Conservation (phyloP, 1,139 yeast genomes). For the Meyerozyma carpophila region DNA sequence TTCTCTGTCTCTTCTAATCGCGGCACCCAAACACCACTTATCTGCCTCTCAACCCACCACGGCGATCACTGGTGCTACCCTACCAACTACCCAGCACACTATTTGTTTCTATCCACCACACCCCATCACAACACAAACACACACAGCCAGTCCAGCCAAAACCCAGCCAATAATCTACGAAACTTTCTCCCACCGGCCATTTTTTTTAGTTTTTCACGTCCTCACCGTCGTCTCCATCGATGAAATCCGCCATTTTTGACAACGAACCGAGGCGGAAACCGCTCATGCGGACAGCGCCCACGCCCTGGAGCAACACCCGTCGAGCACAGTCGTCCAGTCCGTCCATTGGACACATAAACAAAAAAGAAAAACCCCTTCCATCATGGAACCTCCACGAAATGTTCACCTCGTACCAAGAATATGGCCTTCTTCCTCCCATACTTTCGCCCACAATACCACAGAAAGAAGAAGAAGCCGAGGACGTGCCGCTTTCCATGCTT, state of each 20-base stretch:
- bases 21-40: background rate
- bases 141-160: no score
- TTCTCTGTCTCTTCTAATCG: background rate
- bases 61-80: no score
- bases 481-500: constrained; percentile 25
- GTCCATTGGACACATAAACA: constrained; percentile 6
- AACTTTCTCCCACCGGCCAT: no score
- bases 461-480: constrained; percentile 10
- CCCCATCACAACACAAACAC: no score
- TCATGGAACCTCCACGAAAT: constrained; percentile 41
- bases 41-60: background rate
- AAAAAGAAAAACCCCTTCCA: constrained; percentile 2
- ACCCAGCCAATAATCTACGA: no score
- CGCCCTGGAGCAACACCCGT: background rate
- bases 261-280: constrained; percentile 12
- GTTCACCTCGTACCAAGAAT: constrained; percentile 28
- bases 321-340: constrained; percentile 14
- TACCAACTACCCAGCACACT: no score
- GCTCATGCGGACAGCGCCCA: background rate
- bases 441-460: constrained; percentile 40
- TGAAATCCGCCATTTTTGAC: constrained; percentile 37
- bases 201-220: no score
- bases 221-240: constrained; percentile 5
- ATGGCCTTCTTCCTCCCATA: constrained; percentile 34
- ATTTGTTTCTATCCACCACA: no score